phyloP scores from a whole-genome alignment of 2,329 filamentous ascomycete genomes.

The Hawksworthiomyces lignivorus region DNA sequence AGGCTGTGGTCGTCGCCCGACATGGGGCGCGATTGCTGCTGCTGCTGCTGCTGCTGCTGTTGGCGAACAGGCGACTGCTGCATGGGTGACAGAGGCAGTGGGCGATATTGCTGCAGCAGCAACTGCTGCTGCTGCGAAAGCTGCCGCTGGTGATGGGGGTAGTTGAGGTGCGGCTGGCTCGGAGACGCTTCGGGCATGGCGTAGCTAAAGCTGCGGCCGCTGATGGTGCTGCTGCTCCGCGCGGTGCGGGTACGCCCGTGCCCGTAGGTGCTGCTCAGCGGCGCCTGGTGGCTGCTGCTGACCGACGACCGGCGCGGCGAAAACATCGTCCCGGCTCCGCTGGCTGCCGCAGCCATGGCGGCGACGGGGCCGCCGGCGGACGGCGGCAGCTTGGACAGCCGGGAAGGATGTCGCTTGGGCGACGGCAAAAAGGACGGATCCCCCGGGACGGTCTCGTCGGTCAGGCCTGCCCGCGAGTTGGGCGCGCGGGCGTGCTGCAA shows the following conservation, averaged over 20 bases:
- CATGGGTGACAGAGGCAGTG: constrained; percentile 13
- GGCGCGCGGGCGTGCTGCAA: constrained; percentile 52
- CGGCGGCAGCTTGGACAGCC: constrained; percentile 43
- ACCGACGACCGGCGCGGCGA: constrained; percentile 16
- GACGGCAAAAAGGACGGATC: constrained; percentile 50
- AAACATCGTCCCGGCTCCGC: background rate
- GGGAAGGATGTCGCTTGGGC: constrained; percentile 44
- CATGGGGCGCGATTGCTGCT: constrained; percentile 26
- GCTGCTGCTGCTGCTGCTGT: constrained; percentile 14
- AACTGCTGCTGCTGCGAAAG: background rate
- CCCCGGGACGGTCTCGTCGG: constrained; percentile 53
- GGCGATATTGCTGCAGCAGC: constrained; percentile 10
- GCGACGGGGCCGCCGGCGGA: constrained; percentile 22
- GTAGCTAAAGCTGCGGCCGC: constrained; percentile 30
- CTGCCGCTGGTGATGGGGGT: constrained; percentile 7
- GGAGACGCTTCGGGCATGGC: constrained; percentile 26
- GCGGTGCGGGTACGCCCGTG: constrained; percentile 39
- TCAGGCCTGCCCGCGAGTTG: constrained; percentile 54
- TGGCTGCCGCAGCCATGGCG: background rate
- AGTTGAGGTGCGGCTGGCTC: background rate
- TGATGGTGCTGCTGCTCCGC: constrained; percentile 39
- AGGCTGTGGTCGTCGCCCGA: constrained; percentile 19
- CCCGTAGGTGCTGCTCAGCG: constrained; percentile 3
- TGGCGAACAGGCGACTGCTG: no score
- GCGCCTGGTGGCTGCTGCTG: constrained; percentile 14